Evolutionary conservation across 1,284 basidiomycete genomes (phyloP).

Genomic region (Termitomyces sp.): DNA sequence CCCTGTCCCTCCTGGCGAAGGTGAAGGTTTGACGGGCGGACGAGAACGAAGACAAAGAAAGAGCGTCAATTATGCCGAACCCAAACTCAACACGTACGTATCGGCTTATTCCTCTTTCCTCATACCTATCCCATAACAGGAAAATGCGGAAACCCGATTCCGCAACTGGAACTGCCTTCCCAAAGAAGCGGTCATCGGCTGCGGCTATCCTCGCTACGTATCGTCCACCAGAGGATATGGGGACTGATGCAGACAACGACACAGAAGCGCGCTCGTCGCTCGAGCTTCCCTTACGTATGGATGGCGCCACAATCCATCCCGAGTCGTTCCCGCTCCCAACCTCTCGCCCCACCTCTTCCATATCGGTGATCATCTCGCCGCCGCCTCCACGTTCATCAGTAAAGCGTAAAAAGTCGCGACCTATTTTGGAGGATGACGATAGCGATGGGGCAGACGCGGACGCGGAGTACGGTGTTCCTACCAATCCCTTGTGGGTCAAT

Average conservation of each 20-base stretch:
- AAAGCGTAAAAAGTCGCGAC: constrained; percentile 49
- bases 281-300: constrained; percentile 21
- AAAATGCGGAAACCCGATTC: constrained; percentile 89
- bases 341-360: constrained; percentile 27
- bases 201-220: constrained; percentile 28
- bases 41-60: constrained; percentile 70
- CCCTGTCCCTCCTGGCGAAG: constrained; percentile 34
- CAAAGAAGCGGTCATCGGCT: constrained; percentile 36
- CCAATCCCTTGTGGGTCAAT: constrained; percentile 42
- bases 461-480: constrained; percentile 45
- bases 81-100: constrained; percentile 81
- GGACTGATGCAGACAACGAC: constrained; percentile 25
- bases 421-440: constrained; percentile 43
- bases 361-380: constrained; percentile 28
- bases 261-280: constrained; percentile 27
- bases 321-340: constrained; percentile 30
- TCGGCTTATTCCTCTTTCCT: constrained; percentile 20
- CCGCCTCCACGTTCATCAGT: constrained; percentile 25
- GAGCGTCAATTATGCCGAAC: constrained; percentile 86
- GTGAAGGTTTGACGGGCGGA: constrained; percentile 33
- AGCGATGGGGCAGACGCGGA: constrained; percentile 65
- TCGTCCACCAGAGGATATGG: constrained; percentile 21
- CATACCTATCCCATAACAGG: constrained; percentile 31
- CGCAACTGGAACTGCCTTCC: constrained; percentile 30
- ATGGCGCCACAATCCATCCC: constrained; percentile 25